phyloP scores from a whole-genome alignment of 352 stramenopile species.

The Globisporangium nagaii region DNA sequence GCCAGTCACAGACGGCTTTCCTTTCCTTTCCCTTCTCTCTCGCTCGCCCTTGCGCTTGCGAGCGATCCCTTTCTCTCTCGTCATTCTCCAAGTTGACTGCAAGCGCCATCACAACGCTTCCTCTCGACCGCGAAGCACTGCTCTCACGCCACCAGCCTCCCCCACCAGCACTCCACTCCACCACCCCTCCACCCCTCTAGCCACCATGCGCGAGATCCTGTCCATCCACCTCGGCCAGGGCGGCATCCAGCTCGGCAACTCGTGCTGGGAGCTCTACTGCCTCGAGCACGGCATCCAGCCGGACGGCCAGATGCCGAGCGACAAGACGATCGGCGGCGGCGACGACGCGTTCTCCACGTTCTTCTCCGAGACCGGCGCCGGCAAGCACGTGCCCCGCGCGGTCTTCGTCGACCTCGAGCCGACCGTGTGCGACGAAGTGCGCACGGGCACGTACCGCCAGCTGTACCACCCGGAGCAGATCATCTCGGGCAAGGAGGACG shows the following conservation, averaged over 20 bases:
- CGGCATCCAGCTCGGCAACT: constrained; percentile 84
- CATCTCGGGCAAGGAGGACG: constrained; percentile 97
- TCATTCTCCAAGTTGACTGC: constrained; percentile 13
- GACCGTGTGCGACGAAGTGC: constrained; percentile 97
- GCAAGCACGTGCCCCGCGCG: constrained; percentile 96
- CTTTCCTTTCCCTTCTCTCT: too few relatives aligned
- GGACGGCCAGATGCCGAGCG: constrained; percentile 91
- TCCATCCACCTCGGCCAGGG: constrained; percentile 85
- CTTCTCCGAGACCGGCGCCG: constrained; percentile 90
- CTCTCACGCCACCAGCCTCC: not conserved
- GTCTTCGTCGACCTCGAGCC: constrained; percentile 98
- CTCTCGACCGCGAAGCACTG: not conserved
- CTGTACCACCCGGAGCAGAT: constrained; percentile 99
- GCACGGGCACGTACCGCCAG: constrained; percentile 93
- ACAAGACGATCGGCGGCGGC: constrained; percentile 90
- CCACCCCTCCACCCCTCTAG: too few relatives aligned
- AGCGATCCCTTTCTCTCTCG: not conserved
- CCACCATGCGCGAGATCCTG: constrained; percentile 70
- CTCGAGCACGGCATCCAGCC: constrained; percentile 88
- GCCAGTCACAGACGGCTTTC: too few relatives aligned
- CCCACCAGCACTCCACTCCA: not conserved
- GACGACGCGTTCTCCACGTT: constrained; percentile 98
- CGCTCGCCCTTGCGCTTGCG: too few relatives aligned
- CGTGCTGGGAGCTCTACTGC: constrained; percentile 84
- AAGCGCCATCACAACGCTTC: constrained; percentile 11